Percentiles rank a stretch among this genome's conserved stretches.
Evolutionary conservation across 805 yeast species (phyloP).

Genomic region (Soucietia sequanensis): DNA sequence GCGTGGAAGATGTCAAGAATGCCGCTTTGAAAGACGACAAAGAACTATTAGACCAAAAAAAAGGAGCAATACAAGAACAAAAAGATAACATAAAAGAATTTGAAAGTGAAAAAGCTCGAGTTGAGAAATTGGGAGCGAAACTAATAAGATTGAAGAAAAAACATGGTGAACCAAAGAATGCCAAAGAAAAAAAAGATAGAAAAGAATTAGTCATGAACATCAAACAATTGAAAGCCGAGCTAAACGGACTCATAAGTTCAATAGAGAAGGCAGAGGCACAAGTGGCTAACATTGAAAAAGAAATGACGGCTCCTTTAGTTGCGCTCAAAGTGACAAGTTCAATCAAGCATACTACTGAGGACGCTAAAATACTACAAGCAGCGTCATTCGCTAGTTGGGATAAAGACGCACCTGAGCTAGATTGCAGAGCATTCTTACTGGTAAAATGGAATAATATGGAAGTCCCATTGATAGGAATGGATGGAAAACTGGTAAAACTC

Average conservation of each 20-base stretch:
- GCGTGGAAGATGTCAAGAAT: not conserved
- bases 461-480: not conserved
- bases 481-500: not conserved
- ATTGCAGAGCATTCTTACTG: not conserved
- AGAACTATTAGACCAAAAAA: not conserved
- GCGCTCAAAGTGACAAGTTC: not conserved
- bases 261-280: not conserved
- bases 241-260: not conserved
- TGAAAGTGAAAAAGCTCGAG: not conserved
- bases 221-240: not conserved
- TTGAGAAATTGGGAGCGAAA: conserved; percentile 2
- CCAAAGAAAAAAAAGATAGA: conserved; percentile 1
- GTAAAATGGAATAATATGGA: not conserved
- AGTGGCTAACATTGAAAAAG: not conserved
- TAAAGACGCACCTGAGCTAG: conserved; percentile 1
- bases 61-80: not conserved
- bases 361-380: not conserved
- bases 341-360: conserved; percentile 1
- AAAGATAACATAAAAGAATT: not conserved
- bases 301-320: not conserved
- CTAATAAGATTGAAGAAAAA: not conserved
- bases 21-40: not conserved
- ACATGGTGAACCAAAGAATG: not conserved
- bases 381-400: conserved; percentile 3
- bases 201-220: not conserved